phyloP scores from a whole-genome alignment of 176 grass and related monocot species.

The Eremochloa ophiuroides region DNA sequence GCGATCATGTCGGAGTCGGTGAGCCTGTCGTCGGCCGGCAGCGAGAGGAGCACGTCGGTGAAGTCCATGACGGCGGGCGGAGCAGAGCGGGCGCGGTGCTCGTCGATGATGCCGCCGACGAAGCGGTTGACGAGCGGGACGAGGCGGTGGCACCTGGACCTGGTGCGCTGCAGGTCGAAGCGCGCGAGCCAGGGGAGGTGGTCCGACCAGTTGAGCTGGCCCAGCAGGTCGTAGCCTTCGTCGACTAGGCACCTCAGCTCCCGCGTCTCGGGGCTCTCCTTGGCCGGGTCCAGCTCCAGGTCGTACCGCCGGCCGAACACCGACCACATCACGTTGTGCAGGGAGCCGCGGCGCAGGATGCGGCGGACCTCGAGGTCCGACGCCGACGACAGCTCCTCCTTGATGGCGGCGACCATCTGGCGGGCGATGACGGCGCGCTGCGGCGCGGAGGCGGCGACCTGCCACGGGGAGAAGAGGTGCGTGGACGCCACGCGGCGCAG shows the following conservation, averaged over 20 bases:
- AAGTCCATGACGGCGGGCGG: slow-evolving; percentile 34
- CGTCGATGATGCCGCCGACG: slow-evolving; percentile 65
- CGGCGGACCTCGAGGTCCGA: slow-evolving; percentile 34
- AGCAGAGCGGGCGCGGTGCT: slow-evolving; percentile 33
- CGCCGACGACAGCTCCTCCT: background rate
- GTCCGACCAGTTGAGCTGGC: slow-evolving; percentile 87
- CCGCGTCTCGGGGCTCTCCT: slow-evolving; percentile 42
- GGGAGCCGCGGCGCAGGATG: slow-evolving; percentile 54
- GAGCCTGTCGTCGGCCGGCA: slow-evolving; percentile 53
- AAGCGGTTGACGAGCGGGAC: slow-evolving; percentile 61
- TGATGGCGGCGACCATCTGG: slow-evolving; percentile 42
- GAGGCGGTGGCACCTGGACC: slow-evolving; percentile 52
- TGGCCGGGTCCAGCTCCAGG: slow-evolving; percentile 28
- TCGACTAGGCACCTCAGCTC: slow-evolving; percentile 61
- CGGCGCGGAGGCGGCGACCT: slow-evolving; percentile 48
- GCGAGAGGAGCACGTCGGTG: slow-evolving; percentile 74
- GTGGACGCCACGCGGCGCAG: slow-evolving; percentile 66
- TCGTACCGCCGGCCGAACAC: slow-evolving; percentile 71
- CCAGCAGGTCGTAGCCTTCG: slow-evolving; percentile 85
- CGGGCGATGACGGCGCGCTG: slow-evolving; percentile 53
- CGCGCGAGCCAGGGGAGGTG: slow-evolving; percentile 65
- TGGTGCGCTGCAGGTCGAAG: slow-evolving; percentile 59
- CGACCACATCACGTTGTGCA: slow-evolving; percentile 86
- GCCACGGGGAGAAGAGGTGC: slow-evolving; percentile 88
- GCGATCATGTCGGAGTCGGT: slow-evolving; percentile 72